Evolutionary conservation across 148 eudicot genomes (phyloP).

Genomic region (Vaccinium corymbosum): DNA sequence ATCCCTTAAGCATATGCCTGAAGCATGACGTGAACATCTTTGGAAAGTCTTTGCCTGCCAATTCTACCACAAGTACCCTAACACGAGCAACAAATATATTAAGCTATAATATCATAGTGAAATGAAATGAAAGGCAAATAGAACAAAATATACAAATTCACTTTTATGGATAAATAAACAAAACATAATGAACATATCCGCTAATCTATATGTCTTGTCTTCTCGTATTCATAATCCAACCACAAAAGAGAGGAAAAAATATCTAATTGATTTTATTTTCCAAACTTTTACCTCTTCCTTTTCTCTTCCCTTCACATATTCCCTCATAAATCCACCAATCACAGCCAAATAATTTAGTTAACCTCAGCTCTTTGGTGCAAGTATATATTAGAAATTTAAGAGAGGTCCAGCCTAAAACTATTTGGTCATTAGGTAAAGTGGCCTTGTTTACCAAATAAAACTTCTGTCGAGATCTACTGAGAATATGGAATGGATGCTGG

Average conservation of each 20-base stretch:
- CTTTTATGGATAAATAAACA: background rate
- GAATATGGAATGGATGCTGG: too few species aligned
- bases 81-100: background rate
- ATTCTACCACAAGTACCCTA: slow-evolving; percentile 42
- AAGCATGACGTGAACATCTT: slow-evolving; percentile 18
- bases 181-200: background rate
- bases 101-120: background rate
- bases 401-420: background rate
- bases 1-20: slow-evolving; percentile 18
- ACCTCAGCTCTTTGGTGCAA: background rate
- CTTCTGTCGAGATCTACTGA: too few species aligned
- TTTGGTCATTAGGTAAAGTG: background rate
- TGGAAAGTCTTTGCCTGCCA: slow-evolving; percentile 17
- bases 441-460: too few species aligned
- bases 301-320: background rate
- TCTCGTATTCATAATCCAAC: background rate
- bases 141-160: background rate
- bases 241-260: background rate
- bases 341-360: background rate
- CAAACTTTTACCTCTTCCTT: background rate
- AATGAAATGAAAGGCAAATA: background rate
- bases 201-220: background rate
- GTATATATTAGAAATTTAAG: slow-evolving; percentile 1
- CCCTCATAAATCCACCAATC: background rate
- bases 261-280: background rate